These are phyloP conservation scores for Malassezia sympodialis DNA, from an alignment of 1,284 basidiomycete species.

Conservation along the genomic window DNA sequence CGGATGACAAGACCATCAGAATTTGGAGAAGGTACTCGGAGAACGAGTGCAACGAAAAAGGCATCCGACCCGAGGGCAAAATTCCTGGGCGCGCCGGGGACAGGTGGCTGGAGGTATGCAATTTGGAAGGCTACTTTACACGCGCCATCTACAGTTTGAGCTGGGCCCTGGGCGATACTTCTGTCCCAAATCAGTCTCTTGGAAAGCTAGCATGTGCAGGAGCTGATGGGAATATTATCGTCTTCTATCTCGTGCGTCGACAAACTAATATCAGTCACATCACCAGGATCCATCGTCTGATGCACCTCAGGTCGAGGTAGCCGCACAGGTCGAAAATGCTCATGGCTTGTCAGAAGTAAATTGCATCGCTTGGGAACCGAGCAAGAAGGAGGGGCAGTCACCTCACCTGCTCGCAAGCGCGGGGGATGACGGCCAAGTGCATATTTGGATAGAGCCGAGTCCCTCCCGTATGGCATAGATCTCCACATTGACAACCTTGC, in stretches of 20 bases:
- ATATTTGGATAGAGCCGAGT: constrained; percentile 56
- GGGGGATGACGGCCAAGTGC: constrained; percentile 66
- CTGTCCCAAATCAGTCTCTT: constrained; percentile 43
- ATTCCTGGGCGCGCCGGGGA: constrained; percentile 42
- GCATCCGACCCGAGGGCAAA: constrained; percentile 29
- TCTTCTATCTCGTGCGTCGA: constrained; percentile 58
- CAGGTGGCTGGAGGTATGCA: constrained; percentile 46
- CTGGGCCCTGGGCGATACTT: constrained; percentile 54
- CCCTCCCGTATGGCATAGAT: constrained; percentile 13
- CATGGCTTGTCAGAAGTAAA: constrained; percentile 72
- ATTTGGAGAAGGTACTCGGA: constrained; percentile 50
- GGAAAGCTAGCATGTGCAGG: constrained; percentile 68
- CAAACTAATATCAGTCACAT: constrained; percentile 11
- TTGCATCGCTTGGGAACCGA: constrained; percentile 61
- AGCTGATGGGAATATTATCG: constrained; percentile 64
- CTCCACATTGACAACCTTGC: constrained; percentile 2
- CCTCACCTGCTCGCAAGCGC: constrained; percentile 57
- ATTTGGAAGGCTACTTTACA: constrained; percentile 53
- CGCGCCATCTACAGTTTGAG: constrained; percentile 68
- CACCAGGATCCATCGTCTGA: neutral
- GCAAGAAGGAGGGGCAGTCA: constrained; percentile 18
- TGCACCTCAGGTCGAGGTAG: constrained; percentile 4
- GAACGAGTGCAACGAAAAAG: constrained; percentile 38
- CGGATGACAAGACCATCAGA: constrained; percentile 63
- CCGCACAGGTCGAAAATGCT: constrained; percentile 50